Conservation (phyloP, 2,329 filamentous ascomycete species). For the Stagonosporopsis rhizophila region DNA sequence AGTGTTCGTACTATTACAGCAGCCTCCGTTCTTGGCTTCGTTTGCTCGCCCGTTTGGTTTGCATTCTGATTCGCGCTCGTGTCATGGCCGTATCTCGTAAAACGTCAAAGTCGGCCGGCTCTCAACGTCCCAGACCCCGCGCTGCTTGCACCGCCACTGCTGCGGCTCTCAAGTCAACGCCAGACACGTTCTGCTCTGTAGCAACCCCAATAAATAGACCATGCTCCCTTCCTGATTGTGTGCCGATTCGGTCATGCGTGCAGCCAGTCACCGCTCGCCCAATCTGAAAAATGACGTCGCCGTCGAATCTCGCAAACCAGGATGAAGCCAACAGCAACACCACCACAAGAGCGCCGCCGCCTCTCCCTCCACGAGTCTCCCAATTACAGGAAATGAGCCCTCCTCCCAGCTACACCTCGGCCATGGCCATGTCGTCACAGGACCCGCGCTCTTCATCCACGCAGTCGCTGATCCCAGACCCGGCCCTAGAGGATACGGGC, state of each 20-base stretch:
- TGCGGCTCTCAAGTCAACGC: background rate
- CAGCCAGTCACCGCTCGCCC: constrained; percentile 19
- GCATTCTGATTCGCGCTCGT: constrained; percentile 5
- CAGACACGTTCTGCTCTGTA: constrained; percentile 4
- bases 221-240: constrained; percentile 14
- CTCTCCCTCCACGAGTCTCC: constrained; percentile 41
- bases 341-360: constrained; percentile 30
- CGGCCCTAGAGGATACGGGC: constrained; percentile 37
- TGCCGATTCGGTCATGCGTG: constrained; percentile 14
- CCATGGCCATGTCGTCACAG: constrained; percentile 39
- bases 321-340: constrained; percentile 22
- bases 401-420: constrained; percentile 31
- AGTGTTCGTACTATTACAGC: too few species aligned
- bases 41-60: background rate
- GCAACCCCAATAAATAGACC: constrained; percentile 8
- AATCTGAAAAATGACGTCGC: constrained; percentile 32
- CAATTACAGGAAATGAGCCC: constrained; percentile 22
- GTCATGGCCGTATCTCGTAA: constrained; percentile 12
- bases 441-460: constrained; percentile 56
- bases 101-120: background rate
- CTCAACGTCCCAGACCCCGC: constrained; percentile 9
- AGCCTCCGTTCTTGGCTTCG: too few species aligned
- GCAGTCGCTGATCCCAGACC: constrained; percentile 54
- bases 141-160: constrained; percentile 16
- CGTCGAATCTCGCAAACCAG: constrained; percentile 21